phyloP scores from a whole-genome alignment of 192 early-diverging fungal species.

The Backusella luteola region DNA sequence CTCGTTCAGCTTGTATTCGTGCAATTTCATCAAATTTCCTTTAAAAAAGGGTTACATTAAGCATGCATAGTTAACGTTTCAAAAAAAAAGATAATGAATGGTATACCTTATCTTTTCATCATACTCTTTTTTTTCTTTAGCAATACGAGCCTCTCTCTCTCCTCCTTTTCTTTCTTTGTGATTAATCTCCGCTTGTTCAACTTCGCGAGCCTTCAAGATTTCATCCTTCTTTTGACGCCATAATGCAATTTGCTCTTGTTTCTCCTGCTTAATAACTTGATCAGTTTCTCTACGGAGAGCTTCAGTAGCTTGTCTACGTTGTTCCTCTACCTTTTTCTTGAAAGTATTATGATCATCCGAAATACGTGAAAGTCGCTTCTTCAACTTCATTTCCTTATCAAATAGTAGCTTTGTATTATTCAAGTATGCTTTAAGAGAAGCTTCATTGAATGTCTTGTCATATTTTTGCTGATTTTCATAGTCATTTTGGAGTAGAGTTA shows the following conservation, averaged over 20 bases:
- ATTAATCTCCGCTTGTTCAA: conserved; percentile 42
- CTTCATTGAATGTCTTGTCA: conserved; percentile 78
- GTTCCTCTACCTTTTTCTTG: conserved; percentile 56
- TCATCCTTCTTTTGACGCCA: conserved; percentile 52
- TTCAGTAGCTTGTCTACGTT: conserved; percentile 56
- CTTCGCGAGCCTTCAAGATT: conserved; percentile 35
- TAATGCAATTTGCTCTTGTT: conserved; percentile 64
- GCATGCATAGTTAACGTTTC: background rate
- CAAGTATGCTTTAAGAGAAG: conserved; percentile 64
- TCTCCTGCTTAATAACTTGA: conserved; percentile 67
- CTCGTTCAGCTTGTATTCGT: conserved; percentile 42
- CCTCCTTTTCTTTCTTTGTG: conserved; percentile 40
- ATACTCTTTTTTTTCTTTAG: conserved; percentile 42
- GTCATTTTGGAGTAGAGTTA: conserved; percentile 84
- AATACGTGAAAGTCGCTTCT: conserved; percentile 79
- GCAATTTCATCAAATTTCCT: conserved; percentile 49
- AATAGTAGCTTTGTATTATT: conserved; percentile 65
- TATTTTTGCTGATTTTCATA: conserved; percentile 84
- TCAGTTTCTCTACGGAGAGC: conserved; percentile 53
- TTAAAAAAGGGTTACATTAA: background rate
- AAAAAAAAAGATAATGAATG: no score
- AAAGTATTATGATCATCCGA: conserved; percentile 70
- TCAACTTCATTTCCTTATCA: conserved; percentile 69
- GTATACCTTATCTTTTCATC: conserved; percentile 27
- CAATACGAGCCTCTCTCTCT: conserved; percentile 41